Base-by-base conservation (phyloP, 352 stramenopile species). In the Pythium scleroteichum region DNA sequence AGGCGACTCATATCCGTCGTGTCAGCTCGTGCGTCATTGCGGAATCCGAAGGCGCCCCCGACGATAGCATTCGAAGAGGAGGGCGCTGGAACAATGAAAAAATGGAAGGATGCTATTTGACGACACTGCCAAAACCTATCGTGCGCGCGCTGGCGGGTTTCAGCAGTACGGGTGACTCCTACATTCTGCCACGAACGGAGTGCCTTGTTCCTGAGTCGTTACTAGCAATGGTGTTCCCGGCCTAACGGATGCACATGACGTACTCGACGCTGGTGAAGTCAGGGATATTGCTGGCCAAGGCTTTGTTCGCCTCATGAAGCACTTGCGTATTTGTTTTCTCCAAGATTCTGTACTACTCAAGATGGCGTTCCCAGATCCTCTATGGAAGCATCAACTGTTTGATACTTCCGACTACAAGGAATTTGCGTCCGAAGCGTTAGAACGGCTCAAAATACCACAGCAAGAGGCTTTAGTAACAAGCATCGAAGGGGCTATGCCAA, bases 101-200 rank as follows among this genome's bases (percentile, higher is more conserved):
- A 24, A 59, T 59, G 52, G 52, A 59, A 29, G 17, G 24, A 4
- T 59, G 52, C 52, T 59, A 59, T 41, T 27, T 59, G 0, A 59
- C 52, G 4, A 59, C 52, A 2, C 6, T 59, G 23, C 39, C 52
- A 0, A 59, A 42, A 13, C 6, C 22, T 9, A 22, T 50, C 13
- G 19, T 59, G 22, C 3, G 52, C 16, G 40, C 52, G 4, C 24
- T 59, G 2, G 40, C 40, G 3, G 52, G 40, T 3, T 59, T 59
- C 16, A 50, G 50, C 23, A 13, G 1, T 3, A 7, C 6, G 3
- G 51, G 51, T 5, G 38, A 40, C 13, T 4, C 2, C 3, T 58
- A 19, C 23, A 19, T 58, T 3, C 17, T 58, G 2, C 39, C 19
- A 19, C n/a, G 51, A 14, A 22, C 14, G 2, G 51, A 58, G 20